Percentiles rank a stretch among this genome's conserved stretches.
Evolutionary conservation across 768 basidiomycete genomes (phyloP).

Genomic region (Candolleomyces aberdarensis): DNA sequence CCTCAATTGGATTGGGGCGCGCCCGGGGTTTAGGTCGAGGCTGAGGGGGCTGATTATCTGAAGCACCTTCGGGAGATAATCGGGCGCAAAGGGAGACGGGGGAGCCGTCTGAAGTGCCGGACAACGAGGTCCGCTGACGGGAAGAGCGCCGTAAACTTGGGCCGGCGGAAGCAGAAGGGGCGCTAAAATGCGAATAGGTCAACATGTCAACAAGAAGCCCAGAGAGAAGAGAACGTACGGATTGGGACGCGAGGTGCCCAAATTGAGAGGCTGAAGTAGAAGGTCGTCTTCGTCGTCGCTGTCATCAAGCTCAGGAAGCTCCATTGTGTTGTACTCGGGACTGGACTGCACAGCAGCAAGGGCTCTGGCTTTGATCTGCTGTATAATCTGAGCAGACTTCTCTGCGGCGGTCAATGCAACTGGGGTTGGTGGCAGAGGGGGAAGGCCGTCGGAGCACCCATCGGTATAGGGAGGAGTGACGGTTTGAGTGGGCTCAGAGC

Average conservation of each 20-base stretch:
- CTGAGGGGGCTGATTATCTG: background rate
- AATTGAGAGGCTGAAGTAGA: background rate
- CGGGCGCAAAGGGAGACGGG: background rate
- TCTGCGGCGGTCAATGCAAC: constrained; percentile 28
- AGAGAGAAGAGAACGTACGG: constrained; percentile 7
- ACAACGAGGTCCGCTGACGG: background rate
- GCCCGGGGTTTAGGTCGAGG: constrained; percentile 7
- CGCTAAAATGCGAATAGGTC: background rate
- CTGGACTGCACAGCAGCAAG: constrained; percentile 44
- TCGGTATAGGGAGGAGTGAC: constrained; percentile 7
- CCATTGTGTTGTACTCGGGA: background rate
- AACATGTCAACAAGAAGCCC: background rate
- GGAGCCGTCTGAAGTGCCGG: background rate
- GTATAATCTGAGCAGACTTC: constrained; percentile 60
- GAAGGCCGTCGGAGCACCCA: constrained; percentile 2
- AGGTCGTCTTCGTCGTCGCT: constrained; percentile 41
- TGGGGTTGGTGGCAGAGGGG: constrained; percentile 25
- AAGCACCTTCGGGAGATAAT: background rate
- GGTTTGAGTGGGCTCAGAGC: background rate
- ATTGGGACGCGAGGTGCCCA: background rate
- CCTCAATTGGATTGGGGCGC: constrained; percentile 47
- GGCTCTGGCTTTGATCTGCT: constrained; percentile 61
- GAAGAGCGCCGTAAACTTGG: background rate
- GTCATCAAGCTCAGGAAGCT: constrained; percentile 31
- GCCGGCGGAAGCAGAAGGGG: background rate